A percentile compares a stretch with the other conserved stretches of the same genome.
phyloP scores from a whole-genome alignment of 78 protist genomes.

The Dictyostelium capitatum region DNA sequence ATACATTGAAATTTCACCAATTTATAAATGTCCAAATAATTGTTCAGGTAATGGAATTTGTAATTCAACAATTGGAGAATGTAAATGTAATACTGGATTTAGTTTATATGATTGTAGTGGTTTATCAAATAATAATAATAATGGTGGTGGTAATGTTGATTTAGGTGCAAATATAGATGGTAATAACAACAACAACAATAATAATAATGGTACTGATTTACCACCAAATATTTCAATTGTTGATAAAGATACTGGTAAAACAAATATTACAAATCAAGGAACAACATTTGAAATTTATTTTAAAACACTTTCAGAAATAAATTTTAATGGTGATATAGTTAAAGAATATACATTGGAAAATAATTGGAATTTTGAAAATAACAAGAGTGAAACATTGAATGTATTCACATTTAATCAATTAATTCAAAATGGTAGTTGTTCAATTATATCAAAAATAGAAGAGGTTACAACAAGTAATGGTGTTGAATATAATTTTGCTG shows the following conservation, averaged over 20 bases:
- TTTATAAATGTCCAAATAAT: background rate
- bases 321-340: background rate
- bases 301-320: background rate
- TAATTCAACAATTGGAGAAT: background rate
- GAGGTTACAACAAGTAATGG: background rate
- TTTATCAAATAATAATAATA: background rate
- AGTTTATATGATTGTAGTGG: background rate
- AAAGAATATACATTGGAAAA: background rate
- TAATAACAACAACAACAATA: background rate
- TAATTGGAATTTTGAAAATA: background rate
- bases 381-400: background rate
- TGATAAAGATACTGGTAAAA: background rate
- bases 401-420: background rate
- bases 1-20: background rate
- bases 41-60: background rate
- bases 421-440: background rate
- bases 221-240: background rate
- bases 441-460: background rate
- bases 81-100: background rate
- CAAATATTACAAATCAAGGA: conserved; percentile 4
- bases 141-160: background rate
- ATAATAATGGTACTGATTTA: background rate
- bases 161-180: background rate
- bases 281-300: background rate
- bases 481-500: background rate